Percentiles rank a stretch among this genome's conserved stretches.
Evolutionary conservation across 345 rosid species (phyloP).

Genomic region (Bretschneidera sinensis): DNA sequence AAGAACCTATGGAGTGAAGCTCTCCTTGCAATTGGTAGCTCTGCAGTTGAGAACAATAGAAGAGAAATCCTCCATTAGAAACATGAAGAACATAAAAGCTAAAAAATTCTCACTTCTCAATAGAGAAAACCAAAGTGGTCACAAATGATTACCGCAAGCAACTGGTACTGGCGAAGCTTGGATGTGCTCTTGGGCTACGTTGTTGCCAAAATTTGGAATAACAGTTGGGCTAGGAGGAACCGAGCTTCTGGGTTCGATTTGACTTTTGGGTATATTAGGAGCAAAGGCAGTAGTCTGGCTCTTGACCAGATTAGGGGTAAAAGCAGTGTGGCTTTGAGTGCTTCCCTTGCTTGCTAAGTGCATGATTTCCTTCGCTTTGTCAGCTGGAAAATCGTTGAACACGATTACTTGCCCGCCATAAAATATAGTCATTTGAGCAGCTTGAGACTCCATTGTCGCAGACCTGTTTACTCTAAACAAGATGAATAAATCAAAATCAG

Average conservation of each 20-base stretch:
- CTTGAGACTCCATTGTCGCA: constrained; percentile 30
- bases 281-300: constrained; percentile 16
- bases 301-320: constrained; percentile 18
- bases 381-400: constrained; percentile 65
- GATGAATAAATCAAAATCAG: constrained; percentile 9
- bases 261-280: constrained; percentile 19
- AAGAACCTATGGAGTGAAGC: constrained; percentile 93
- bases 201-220: constrained; percentile 29
- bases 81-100: neutral
- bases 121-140: neutral
- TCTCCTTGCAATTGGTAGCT: constrained; percentile 86
- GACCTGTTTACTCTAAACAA: constrained; percentile 25
- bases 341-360: constrained; percentile 49
- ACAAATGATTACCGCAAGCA: constrained; percentile 44
- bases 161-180: constrained; percentile 35
- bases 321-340: constrained; percentile 27
- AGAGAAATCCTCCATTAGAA: constrained; percentile 2
- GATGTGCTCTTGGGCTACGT: constrained; percentile 30
- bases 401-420: constrained; percentile 76
- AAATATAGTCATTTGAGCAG: constrained; percentile 79
- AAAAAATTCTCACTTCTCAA: neutral
- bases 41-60: constrained; percentile 30
- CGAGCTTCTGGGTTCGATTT: constrained; percentile 19
- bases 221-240: constrained; percentile 21
- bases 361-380: constrained; percentile 79